These are phyloP conservation scores for Cenchrus purpureus DNA, from an alignment of 176 grass and related monocot species.

Conservation along the genomic window DNA sequence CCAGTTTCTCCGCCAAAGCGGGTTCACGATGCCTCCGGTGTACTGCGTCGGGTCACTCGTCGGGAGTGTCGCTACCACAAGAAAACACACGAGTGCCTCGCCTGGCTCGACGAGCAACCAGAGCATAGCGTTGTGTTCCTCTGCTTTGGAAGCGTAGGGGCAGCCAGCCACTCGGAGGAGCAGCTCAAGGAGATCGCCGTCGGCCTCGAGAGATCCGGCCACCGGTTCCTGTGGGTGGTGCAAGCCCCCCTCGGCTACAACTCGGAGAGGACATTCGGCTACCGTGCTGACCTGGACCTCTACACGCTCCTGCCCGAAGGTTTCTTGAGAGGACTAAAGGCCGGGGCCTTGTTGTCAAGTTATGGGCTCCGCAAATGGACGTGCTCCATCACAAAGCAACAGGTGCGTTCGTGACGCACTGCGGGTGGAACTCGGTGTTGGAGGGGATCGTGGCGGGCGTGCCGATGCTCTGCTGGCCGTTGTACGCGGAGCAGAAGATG, in stretches of 20 bases:
- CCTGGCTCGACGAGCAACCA: constrained; percentile 61
- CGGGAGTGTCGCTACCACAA: not conserved
- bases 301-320: constrained; percentile 12
- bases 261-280: not conserved
- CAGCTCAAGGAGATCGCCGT: constrained; percentile 50
- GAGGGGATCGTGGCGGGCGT: constrained; percentile 40
- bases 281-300: not conserved
- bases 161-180: not conserved
- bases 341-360: constrained; percentile 38
- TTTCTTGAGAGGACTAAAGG: constrained; percentile 36
- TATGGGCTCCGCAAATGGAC: constrained; percentile 58
- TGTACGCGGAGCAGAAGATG: constrained; percentile 58
- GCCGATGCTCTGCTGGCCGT: constrained; percentile 32
- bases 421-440: constrained; percentile 61
- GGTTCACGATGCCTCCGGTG: not conserved
- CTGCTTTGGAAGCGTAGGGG: constrained; percentile 59
- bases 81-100: constrained; percentile 49
- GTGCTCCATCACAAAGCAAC: constrained; percentile 34
- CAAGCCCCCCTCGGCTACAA: constrained; percentile 14
- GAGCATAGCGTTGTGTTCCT: constrained; percentile 53
- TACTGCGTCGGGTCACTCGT: constrained; percentile 36
- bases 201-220: constrained; percentile 49
- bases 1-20: not conserved
- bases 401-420: constrained; percentile 59
- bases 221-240: constrained; percentile 57